These are phyloP conservation scores for Dactylonectria macrodidyma DNA, from an alignment of 2,329 filamentous ascomycete genomes.

Conservation along the genomic window DNA sequence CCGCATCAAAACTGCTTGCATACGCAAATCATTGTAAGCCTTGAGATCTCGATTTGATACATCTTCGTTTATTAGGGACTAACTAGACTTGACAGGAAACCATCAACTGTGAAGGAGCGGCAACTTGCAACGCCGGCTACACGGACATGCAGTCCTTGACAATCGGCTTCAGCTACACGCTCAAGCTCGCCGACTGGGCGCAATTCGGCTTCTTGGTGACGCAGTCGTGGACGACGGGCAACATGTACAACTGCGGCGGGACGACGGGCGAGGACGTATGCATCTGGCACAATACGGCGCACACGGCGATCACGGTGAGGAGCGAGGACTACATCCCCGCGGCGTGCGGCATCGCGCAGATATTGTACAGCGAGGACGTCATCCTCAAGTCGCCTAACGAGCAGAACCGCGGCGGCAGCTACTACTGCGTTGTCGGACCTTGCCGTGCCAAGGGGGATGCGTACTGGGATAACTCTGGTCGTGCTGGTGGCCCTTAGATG, in stretches of 20 bases:
- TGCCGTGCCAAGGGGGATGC: constrained; percentile 22
- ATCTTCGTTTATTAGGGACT: background rate
- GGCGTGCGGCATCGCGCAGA: constrained; percentile 5
- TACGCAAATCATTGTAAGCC: constrained; percentile 21
- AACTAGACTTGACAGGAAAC: constrained; percentile 6
- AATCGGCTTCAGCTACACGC: constrained; percentile 17
- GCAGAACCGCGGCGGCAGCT: constrained; percentile 23
- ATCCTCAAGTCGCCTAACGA: constrained; percentile 24
- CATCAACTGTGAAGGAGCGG: constrained; percentile 20
- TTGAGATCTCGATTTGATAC: background rate
- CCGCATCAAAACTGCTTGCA: constrained; percentile 27
- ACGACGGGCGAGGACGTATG: constrained; percentile 17
- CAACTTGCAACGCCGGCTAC: constrained; percentile 18
- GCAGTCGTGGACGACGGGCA: constrained; percentile 23
- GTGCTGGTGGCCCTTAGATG: constrained; percentile 17
- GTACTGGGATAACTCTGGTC: constrained; percentile 25
- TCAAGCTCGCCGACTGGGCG: constrained; percentile 8
- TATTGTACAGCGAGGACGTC: background rate
- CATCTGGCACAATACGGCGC: constrained; percentile 28
- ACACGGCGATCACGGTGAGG: constrained; percentile 25
- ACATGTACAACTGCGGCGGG: constrained; percentile 20
- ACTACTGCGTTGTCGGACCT: constrained; percentile 23
- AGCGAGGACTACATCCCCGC: background rate
- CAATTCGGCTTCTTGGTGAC: constrained; percentile 8
- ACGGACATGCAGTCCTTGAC: constrained; percentile 20